These are phyloP conservation scores for Coniochaeta hoffmannii DNA, from an alignment of 2,329 filamentous ascomycete species.

Conservation along the genomic window DNA sequence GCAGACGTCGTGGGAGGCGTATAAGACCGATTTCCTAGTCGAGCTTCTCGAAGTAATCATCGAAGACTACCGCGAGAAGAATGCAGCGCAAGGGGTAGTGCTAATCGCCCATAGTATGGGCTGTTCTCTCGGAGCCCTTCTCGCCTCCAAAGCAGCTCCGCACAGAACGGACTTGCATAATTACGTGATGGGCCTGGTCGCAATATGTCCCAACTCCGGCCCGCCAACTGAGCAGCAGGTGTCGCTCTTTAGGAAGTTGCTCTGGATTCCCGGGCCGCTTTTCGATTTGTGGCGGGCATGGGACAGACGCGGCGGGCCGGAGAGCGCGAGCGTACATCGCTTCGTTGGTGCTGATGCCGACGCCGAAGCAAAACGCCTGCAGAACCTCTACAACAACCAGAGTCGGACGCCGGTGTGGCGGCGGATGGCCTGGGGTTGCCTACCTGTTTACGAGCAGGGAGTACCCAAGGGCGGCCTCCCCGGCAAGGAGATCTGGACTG, in stretches of 20 bases:
- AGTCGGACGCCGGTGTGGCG: constrained; percentile 77
- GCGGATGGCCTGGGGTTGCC: constrained; percentile 66
- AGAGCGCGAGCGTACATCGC: constrained; percentile 71
- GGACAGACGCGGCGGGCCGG: constrained; percentile 70
- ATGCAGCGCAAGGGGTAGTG: constrained; percentile 62
- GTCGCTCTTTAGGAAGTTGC: constrained; percentile 44
- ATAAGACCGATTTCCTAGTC: constrained; percentile 66
- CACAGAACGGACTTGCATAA: constrained; percentile 46
- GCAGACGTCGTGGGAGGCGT: constrained; percentile 67
- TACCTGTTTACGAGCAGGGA: constrained; percentile 52
- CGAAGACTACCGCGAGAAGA: constrained; percentile 60
- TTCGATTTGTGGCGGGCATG: constrained; percentile 72
- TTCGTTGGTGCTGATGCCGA: constrained; percentile 67
- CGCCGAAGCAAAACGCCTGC: constrained; percentile 56
- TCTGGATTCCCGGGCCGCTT: constrained; percentile 62
- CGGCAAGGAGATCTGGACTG: constrained; percentile 62
- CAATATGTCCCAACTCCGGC: constrained; percentile 69
- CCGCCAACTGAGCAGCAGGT: constrained; percentile 50
- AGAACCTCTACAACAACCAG: constrained; percentile 72
- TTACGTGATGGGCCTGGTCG: constrained; percentile 68
- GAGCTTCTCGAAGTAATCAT: constrained; percentile 72
- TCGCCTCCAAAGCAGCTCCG: constrained; percentile 47
- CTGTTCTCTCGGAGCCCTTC: constrained; percentile 64
- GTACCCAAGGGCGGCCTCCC: constrained; percentile 57
- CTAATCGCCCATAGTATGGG: constrained; percentile 89